Percentiles rank a stretch among this genome's conserved stretches.
Evolutionary conservation across 2,329 filamentous ascomycete genomes (phyloP).

Genomic region (Aspergillus jensenii): DNA sequence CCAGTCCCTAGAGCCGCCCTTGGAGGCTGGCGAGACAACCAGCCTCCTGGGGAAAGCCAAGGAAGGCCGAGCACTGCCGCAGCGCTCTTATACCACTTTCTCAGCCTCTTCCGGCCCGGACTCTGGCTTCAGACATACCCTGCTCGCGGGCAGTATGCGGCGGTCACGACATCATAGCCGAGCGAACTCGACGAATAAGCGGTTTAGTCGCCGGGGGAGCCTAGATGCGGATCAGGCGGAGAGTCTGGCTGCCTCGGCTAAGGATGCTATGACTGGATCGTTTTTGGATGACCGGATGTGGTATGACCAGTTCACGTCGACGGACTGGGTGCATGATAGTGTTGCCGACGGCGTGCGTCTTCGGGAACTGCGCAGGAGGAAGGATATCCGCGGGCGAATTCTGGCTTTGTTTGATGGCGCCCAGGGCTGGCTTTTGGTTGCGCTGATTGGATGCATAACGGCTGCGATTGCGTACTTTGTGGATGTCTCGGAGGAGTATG

Average conservation of each 20-base stretch:
- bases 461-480: slow-evolving; percentile 85
- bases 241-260: slow-evolving; percentile 42
- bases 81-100: slow-evolving; percentile 39
- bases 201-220: slow-evolving; percentile 54
- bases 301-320: slow-evolving; percentile 98
- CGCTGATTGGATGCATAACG: slow-evolving; percentile 81
- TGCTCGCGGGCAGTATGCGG: slow-evolving; percentile 37
- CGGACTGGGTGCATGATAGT: slow-evolving; percentile 97
- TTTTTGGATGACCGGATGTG: slow-evolving; percentile 85
- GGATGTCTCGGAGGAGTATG: slow-evolving; percentile 77
- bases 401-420: slow-evolving; percentile 77
- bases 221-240: slow-evolving; percentile 49
- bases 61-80: slow-evolving; percentile 21
- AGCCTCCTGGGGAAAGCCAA: slow-evolving; percentile 31
- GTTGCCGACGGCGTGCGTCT: slow-evolving; percentile 91
- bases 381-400: slow-evolving; percentile 79
- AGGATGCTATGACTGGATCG: slow-evolving; percentile 55
- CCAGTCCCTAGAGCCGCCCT: slow-evolving; percentile 29
- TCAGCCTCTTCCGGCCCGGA: slow-evolving; percentile 34
- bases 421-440: slow-evolving; percentile 93
- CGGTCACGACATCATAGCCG: slow-evolving; percentile 50
- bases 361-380: slow-evolving; percentile 76
- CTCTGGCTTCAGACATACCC: slow-evolving; percentile 32
- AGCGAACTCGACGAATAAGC: slow-evolving; percentile 51
- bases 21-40: slow-evolving; percentile 35